phyloP scores from a whole-genome alignment of 345 rosid genomes.

The Passiflora organensis region DNA sequence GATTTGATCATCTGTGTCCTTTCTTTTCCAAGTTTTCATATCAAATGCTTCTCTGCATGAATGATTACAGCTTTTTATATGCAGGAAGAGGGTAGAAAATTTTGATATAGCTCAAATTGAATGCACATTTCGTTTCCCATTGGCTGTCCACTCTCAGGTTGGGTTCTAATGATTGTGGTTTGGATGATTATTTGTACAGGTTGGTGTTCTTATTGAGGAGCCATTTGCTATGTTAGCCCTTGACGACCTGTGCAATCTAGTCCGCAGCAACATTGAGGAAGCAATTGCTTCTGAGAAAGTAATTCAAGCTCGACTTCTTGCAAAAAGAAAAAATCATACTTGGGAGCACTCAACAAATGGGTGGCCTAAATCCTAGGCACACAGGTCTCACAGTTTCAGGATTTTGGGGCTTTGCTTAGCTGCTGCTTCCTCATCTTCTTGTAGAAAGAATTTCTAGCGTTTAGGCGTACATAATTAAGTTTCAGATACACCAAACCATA shows the following conservation, averaged over 20 bases:
- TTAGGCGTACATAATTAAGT: background rate
- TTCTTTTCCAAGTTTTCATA: no score
- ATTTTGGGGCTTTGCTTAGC: background rate
- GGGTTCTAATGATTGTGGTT: background rate
- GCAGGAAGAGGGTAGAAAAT: no score
- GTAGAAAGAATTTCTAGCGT: background rate
- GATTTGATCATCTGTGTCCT: no score
- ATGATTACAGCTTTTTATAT: no score
- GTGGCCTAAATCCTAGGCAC: conserved; percentile 39
- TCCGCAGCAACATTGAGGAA: conserved; percentile 49
- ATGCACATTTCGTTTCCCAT: no score
- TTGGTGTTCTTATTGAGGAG: conserved; percentile 95
- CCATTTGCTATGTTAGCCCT: conserved; percentile 93
- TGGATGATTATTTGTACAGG: conserved; percentile 35
- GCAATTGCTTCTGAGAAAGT: conserved; percentile 47
- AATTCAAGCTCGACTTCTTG: conserved; percentile 42
- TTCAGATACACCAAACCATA: background rate
- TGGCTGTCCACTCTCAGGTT: background rate
- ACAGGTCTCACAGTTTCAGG: background rate
- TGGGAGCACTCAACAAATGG: conserved; percentile 62
- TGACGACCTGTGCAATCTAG: conserved; percentile 64
- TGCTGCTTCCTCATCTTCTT: background rate
- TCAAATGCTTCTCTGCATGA: no score
- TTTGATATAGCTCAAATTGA: no score
- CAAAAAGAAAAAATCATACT: conserved; percentile 39